Conservation (phyloP, 257 asterid species). For the Jasminum sambac region DNA sequence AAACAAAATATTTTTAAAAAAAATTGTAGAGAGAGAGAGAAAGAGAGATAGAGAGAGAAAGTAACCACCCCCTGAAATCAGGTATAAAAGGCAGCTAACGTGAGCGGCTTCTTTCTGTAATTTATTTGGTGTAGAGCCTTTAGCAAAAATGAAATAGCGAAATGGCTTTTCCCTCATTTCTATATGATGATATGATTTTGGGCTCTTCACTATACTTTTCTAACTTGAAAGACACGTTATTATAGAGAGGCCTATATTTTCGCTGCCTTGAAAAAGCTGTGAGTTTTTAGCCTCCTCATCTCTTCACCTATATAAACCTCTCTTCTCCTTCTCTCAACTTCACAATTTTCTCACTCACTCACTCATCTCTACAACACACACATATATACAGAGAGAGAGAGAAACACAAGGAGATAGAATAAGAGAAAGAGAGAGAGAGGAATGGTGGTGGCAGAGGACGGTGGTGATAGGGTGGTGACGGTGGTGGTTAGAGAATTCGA, state of each 20-base stretch:
- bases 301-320: slow-evolving; percentile 23
- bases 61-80: slow-evolving; percentile 24
- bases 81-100: slow-evolving; percentile 42
- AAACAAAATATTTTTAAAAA: background rate
- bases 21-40: background rate
- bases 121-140: slow-evolving; percentile 12
- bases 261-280: slow-evolving; percentile 29
- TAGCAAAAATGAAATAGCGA: slow-evolving; percentile 19
- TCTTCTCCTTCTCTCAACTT: background rate
- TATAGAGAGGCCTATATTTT: slow-evolving; percentile 11
- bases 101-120: slow-evolving; percentile 7
- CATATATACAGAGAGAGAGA: no score
- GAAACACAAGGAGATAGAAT: no score
- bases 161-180: slow-evolving; percentile 20
- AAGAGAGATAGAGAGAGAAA: slow-evolving; percentile 17
- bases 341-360: background rate
- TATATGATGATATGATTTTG: slow-evolving; percentile 34
- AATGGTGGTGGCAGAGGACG: slow-evolving; percentile 38
- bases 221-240: slow-evolving; percentile 45
- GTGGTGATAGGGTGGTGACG: slow-evolving; percentile 35
- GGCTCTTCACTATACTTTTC: slow-evolving; percentile 15
- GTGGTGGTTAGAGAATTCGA: slow-evolving; percentile 72
- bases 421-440: background rate
- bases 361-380: no score
- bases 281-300: background rate